Evolutionary conservation across 2,329 filamentous ascomycete genomes (phyloP).

Genomic region (Stemphylium vesicarium): DNA sequence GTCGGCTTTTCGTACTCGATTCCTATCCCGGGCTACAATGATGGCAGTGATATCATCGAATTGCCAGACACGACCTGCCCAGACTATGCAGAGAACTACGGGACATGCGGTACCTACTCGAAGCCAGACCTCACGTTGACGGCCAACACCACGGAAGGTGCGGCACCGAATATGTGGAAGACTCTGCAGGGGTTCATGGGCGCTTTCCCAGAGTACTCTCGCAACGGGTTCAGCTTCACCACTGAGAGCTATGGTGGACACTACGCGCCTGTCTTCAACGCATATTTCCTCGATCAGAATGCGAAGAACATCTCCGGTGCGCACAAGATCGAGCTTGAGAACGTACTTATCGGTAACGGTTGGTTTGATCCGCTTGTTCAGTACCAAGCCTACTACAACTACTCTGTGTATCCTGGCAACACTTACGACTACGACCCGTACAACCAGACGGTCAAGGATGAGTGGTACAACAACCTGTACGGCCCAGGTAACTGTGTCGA

Average conservation of each 20-base stretch:
- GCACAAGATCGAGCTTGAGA: slow-evolving; percentile 57
- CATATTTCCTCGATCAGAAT: slow-evolving; percentile 58
- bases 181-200: slow-evolving; percentile 69
- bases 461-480: slow-evolving; percentile 66
- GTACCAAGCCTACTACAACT: slow-evolving; percentile 65
- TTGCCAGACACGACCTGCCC: slow-evolving; percentile 58
- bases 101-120: slow-evolving; percentile 63
- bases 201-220: slow-evolving; percentile 58
- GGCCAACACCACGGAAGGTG: slow-evolving; percentile 59
- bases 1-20: slow-evolving; percentile 64
- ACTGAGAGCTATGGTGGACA: slow-evolving; percentile 66
- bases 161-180: slow-evolving; percentile 67
- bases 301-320: slow-evolving; percentile 53
- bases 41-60: slow-evolving; percentile 49
- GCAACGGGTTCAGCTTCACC: slow-evolving; percentile 61
- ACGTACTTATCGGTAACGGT: slow-evolving; percentile 64
- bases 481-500: slow-evolving; percentile 67
- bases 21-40: slow-evolving; percentile 51
- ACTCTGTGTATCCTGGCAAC: slow-evolving; percentile 62
- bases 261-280: slow-evolving; percentile 62
- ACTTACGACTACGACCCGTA: slow-evolving; percentile 63
- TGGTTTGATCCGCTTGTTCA: slow-evolving; percentile 65
- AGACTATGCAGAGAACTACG: slow-evolving; percentile 53
- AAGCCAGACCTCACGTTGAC: slow-evolving; percentile 58
- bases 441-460: slow-evolving; percentile 56